Evolutionary conservation across 2,329 filamentous ascomycete species (phyloP), one percentile per base, ranked within the genome.

Genomic region (Fusarium sp.): DNA sequence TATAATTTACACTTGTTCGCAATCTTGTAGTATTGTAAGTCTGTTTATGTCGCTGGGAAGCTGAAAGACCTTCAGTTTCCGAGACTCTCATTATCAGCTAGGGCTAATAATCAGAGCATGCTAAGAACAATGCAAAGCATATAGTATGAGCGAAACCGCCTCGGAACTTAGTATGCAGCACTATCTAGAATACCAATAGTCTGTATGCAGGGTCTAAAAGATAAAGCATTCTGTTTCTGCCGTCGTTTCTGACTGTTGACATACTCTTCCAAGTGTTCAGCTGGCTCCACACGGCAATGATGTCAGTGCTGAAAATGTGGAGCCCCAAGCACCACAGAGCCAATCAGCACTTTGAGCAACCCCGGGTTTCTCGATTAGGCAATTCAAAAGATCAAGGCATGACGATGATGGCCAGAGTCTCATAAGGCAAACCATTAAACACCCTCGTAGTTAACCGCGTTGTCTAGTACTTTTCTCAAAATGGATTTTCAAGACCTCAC

Each of bases 301-400:
- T 40, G 23, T 53, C 35, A 41, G 18, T 52, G 23, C 33, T 13
- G 4, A 15, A 20, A 27, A 12, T 27, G 20, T 20, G 49, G 33
- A 27, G 6, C 18, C 3, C 2, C 6, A n/a, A 8, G n/a, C 1
- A 5, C 17, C 2, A 7, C 4, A 27, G 12, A 40, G 3, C 49
- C 33, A 53, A 53, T 40, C 49, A 40, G 2, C 3, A 3, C 3
- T 23, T 2, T 5, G 7, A 5, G 6, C 0, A 9, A 2, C 7
- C 1, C 9, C 6, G 6, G 18, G 9, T 13, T 53, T 40, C 49
- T 20, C 23, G 0, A n/a, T 53, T 20, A 30, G 23, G 49, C 49
- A 53, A 53, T 40, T 40, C 49, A 53, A 40, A 20, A 13, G 33
- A 53, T 40, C 49, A 40, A 27, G 33, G 33, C 17, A 53, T 17